These are phyloP conservation scores for Coniferiporia sulphurascens DNA, from an alignment of 1,284 basidiomycete genomes.

Conservation along the genomic window DNA sequence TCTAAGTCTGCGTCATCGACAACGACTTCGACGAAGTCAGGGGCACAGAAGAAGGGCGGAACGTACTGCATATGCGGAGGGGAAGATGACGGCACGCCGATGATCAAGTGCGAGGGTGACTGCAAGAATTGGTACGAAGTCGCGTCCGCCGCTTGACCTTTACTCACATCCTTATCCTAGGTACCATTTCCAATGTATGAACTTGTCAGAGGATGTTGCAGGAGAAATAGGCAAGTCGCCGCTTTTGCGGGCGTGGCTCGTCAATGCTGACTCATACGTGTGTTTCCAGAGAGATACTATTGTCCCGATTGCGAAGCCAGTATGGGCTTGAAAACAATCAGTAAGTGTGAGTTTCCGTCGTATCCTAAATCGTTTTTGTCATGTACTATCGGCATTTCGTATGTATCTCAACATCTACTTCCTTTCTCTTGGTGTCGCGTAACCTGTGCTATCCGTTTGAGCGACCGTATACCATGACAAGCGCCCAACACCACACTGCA, in stretches of 20 bases:
- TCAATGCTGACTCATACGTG: slow-evolving; percentile 18
- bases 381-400: slow-evolving; percentile 15
- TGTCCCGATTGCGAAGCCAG: slow-evolving; percentile 62
- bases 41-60: slow-evolving; percentile 21
- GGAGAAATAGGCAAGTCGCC: slow-evolving; percentile 66
- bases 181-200: slow-evolving; percentile 73
- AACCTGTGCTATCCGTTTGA: slow-evolving; percentile 6
- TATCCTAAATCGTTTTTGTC: slow-evolving; percentile 18
- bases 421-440: slow-evolving; percentile 6
- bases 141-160: neutral
- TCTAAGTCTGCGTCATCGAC: neutral
- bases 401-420: slow-evolving; percentile 13
- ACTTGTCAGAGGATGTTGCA: slow-evolving; percentile 54
- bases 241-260: slow-evolving; percentile 7
- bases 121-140: slow-evolving; percentile 69
- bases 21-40: neutral
- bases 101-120: slow-evolving; percentile 64
- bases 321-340: slow-evolving; percentile 63
- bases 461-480: slow-evolving; percentile 7
- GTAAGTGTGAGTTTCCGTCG: slow-evolving; percentile 59
- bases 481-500: neutral
- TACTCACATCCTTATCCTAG: slow-evolving; percentile 33
- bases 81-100: slow-evolving; percentile 73
- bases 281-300: slow-evolving; percentile 54
- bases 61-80: slow-evolving; percentile 55